Conservation (phyloP, 129 eudicot genomes). For the Silybum marianum region DNA sequence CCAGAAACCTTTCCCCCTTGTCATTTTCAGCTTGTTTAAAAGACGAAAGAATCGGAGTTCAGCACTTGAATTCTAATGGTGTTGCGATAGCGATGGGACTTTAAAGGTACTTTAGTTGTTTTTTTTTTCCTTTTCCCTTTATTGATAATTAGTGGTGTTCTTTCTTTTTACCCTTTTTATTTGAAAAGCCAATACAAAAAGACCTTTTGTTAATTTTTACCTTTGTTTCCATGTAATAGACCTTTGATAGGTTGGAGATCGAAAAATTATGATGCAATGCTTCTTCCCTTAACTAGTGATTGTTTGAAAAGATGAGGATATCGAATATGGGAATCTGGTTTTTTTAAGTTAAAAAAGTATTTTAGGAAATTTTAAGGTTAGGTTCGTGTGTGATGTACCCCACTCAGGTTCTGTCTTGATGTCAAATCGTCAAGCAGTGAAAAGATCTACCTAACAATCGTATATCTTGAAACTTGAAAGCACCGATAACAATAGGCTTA, state of each 20-base stretch:
- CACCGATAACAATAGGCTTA: background rate
- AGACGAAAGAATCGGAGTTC: slow-evolving; percentile 5
- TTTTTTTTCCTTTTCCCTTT: slow-evolving; percentile 25
- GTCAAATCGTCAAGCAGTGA: slow-evolving; percentile 11
- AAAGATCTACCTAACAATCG: background rate
- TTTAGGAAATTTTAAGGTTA: slow-evolving; percentile 23
- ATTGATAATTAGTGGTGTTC: slow-evolving; percentile 26
- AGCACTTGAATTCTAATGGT: slow-evolving; percentile 25
- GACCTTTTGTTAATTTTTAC: slow-evolving; percentile 13
- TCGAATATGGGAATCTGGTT: slow-evolving; percentile 2
- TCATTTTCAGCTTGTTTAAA: background rate
- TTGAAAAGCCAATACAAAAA: slow-evolving; percentile 15
- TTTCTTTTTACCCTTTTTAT: slow-evolving; percentile 13
- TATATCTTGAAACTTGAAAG: background rate
- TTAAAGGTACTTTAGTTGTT: slow-evolving; percentile 36
- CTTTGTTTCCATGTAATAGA: slow-evolving; percentile 18
- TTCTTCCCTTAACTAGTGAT: slow-evolving; percentile 17
- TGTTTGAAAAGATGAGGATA: background rate
- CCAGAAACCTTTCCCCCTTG: background rate
- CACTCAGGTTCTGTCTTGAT: slow-evolving; percentile 18
- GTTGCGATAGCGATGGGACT: slow-evolving; percentile 32
- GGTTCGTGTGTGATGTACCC: slow-evolving; percentile 16
- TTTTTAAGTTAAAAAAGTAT: background rate
- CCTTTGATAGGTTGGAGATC: slow-evolving; percentile 7
- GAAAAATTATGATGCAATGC: background rate